Base-by-base conservation (phyloP, 2,329 filamentous ascomycete species). In the Canariomyces notabilis region DNA sequence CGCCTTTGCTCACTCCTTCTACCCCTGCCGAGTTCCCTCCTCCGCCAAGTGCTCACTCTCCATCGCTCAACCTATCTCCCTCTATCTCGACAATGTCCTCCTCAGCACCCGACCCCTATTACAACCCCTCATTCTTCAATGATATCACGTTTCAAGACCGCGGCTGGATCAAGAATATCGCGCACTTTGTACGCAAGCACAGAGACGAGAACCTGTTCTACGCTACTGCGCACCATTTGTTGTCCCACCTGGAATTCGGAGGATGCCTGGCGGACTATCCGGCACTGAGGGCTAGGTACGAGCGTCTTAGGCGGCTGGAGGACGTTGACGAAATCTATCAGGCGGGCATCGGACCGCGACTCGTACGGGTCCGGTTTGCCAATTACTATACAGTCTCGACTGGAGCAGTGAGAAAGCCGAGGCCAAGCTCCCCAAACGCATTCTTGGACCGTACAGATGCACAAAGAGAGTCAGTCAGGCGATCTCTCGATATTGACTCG, bases 321-420 rank as follows among this genome's bases (percentile, higher is more conserved):
- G 82, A 87, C 59, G 70, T 82, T 4, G 77, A 87, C 46, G 80
- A 84, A 52, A 57, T 76, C 51, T 58, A 52, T 9, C 34, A 37
- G 14, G 21, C 39, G 18, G 56, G 57, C 2, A 55, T 58, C n/a
- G 53, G 60, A 18, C 68, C 72, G 34, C 53, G 68, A 3, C 58
- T 69, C 2, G 68, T 71, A 2, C 73, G 83, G 42, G 78, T 93
- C 9, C 77, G 89, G 14, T 95, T 95, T 58, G 74, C 88, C 47
- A 95, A 95, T 61, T 95, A 95, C 63, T 95, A 91, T 61, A 95
- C 89, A 1, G 77, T 86, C n/a, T 89, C 86, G 54, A 84, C 85
- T 8, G 89, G 89, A 3, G 74, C 80, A 48, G 74, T 76, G 2
- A 89, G 85, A 56, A 62, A 65, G 45, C 63, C 64, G 12, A 70